Percentiles rank a stretch among this genome's conserved stretches.
These are phyloP conservation scores for Thalassiosira oceanica DNA, from an alignment of 352 stramenopile genomes.

Conservation along the genomic window DNA sequence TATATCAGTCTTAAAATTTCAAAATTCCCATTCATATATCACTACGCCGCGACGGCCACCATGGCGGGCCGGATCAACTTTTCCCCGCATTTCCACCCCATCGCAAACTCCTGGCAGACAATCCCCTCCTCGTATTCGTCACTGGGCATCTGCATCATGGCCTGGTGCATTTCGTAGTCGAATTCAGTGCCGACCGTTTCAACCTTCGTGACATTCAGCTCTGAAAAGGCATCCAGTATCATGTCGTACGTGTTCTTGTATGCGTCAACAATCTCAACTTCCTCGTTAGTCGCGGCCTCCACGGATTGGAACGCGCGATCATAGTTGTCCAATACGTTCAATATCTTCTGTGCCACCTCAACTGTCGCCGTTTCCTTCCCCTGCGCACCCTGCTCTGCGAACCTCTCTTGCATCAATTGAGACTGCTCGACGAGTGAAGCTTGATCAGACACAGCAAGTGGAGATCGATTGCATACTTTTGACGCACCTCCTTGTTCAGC, in stretches of 20 bases:
- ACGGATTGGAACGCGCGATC: constrained; percentile 70
- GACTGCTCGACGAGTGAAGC: no score
- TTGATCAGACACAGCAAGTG: no score
- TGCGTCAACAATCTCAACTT: constrained; percentile 60
- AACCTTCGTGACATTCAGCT: constrained; percentile 72
- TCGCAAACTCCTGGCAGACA: constrained; percentile 78
- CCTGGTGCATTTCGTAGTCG: constrained; percentile 79
- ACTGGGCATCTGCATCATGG: constrained; percentile 68
- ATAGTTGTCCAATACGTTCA: constrained; percentile 77
- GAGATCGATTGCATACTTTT: not conserved
- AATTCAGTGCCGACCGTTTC: constrained; percentile 76
- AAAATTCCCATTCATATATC: no score
- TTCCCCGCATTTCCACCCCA: constrained; percentile 66
- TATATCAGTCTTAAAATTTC: no score
- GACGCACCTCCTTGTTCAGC: constrained; percentile 55
- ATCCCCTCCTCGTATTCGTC: constrained; percentile 77
- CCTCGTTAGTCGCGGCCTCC: constrained; percentile 49
- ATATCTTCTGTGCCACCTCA: constrained; percentile 54
- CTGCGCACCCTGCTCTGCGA: constrained; percentile 47
- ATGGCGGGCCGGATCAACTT: constrained; percentile 74
- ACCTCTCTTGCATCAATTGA: constrained; percentile 63
- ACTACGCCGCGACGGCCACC: constrained; percentile 72
- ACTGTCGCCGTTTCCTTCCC: constrained; percentile 51
- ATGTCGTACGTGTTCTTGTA: constrained; percentile 69
- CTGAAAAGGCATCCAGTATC: constrained; percentile 58